Percentiles rank a stretch among this genome's conserved stretches.
These are phyloP conservation scores for Wallacemonas sp. DNA, from an alignment of 208 protist genomes.

Conservation along the genomic window DNA sequence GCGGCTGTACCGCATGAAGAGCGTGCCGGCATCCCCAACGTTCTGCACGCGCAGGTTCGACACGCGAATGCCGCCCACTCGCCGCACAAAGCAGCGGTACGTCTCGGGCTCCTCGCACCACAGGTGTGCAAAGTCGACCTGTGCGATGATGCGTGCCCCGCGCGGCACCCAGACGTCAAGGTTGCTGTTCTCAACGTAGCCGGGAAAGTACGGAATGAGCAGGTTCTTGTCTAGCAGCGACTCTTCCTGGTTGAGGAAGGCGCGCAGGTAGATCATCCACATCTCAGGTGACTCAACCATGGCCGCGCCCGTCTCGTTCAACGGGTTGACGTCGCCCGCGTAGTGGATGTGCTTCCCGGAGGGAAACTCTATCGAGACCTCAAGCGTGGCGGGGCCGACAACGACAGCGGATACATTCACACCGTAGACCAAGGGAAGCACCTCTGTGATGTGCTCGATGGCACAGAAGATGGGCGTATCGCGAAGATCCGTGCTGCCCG, in stretches of 20 bases:
- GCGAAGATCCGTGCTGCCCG: conserved; percentile 16
- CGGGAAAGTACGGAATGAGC: conserved; percentile 1
- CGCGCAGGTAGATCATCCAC: conserved; percentile 15
- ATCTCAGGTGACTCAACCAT: neutral
- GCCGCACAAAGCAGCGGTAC: conserved; percentile 23
- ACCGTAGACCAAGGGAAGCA: conserved; percentile 20
- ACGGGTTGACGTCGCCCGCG: conserved; percentile 4
- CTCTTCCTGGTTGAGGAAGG: conserved; percentile 5
- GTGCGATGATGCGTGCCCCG: neutral
- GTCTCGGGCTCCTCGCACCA: conserved; percentile 17
- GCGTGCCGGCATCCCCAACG: neutral
- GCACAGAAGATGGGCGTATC: conserved; percentile 22
- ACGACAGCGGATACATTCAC: conserved; percentile 11
- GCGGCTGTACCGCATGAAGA: conserved; percentile 4
- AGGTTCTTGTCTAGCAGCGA: conserved; percentile 1
- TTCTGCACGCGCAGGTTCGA: conserved; percentile 19
- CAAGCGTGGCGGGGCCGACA: conserved; percentile 14
- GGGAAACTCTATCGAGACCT: conserved; percentile 18
- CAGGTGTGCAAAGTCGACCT: conserved; percentile 20
- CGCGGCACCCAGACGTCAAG: neutral
- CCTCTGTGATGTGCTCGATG: conserved; percentile 16
- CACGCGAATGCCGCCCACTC: conserved; percentile 16
- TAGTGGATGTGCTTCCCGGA: conserved; percentile 16
- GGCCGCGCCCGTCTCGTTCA: neutral
- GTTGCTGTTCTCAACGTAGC: conserved; percentile 9